Evolutionary conservation across 352 stramenopile species (phyloP).

Genomic region (Globisporangium mamillatum): DNA sequence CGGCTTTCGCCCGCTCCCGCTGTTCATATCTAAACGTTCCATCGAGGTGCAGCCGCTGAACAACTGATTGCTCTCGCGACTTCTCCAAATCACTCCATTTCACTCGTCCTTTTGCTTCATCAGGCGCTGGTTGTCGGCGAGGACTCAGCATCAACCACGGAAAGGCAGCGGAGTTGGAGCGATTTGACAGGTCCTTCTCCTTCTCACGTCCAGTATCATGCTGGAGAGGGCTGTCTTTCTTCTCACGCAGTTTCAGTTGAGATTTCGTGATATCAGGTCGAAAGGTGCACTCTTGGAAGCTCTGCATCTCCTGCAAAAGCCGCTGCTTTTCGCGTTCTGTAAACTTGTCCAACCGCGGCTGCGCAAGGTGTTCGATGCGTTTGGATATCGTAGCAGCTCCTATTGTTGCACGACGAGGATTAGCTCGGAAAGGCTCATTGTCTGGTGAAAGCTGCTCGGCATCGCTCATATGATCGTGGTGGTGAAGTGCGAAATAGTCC

Average conservation of each 20-base stretch:
- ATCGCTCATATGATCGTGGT: not conserved
- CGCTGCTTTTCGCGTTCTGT: conserved; percentile 63
- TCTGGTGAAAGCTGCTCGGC: not conserved
- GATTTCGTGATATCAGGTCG: conserved; percentile 41
- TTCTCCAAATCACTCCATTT: conserved; percentile 15
- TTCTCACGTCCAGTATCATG: not conserved
- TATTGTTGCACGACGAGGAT: not conserved
- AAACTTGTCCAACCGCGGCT: conserved; percentile 52
- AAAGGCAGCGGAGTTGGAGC: conserved; percentile 23
- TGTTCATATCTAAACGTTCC: conserved; percentile 50
- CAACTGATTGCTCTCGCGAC: conserved; percentile 26
- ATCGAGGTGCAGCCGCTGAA: conserved; percentile 66
- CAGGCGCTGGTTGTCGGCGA: conserved; percentile 22
- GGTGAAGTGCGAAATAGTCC: not conserved
- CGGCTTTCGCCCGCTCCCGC: conserved; percentile 45
- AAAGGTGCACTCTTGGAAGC: conserved; percentile 69
- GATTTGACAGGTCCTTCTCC: not conserved
- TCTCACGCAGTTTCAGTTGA: not conserved
- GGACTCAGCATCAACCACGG: conserved; percentile 66
- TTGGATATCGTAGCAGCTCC: conserved; percentile 15
- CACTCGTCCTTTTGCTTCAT: not conserved
- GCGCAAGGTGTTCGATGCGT: conserved; percentile 45
- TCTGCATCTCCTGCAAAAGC: conserved; percentile 52
- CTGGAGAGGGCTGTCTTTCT: not conserved
- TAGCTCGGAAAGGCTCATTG: not conserved